Conservation (phyloP, 1,139 yeast species). For the Barnettozyma hawaiiensis region DNA sequence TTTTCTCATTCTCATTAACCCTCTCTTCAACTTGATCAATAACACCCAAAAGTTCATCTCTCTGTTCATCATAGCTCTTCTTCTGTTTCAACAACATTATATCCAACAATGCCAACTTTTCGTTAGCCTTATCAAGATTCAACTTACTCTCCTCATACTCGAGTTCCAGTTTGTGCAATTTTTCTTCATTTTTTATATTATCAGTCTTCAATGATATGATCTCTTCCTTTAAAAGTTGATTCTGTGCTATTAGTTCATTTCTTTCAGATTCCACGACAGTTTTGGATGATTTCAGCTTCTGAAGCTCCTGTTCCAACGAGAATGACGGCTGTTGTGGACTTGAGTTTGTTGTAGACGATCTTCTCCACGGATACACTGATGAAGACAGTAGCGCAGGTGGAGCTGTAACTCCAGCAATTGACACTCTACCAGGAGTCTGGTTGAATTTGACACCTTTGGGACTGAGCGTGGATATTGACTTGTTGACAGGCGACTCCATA, state of each 20-base stretch:
- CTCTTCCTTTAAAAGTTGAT: conserved; percentile 13
- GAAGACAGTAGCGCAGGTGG: conserved; percentile 7
- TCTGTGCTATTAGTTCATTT: conserved; percentile 14
- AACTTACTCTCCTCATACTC: conserved; percentile 10
- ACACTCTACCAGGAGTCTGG: conserved; percentile 16
- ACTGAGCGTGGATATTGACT: conserved; percentile 12
- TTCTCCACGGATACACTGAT: not conserved
- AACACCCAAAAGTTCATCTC: conserved; percentile 54
- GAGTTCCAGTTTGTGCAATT: conserved; percentile 14
- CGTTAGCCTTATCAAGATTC: conserved; percentile 14
- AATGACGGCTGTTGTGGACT: conserved; percentile 11
- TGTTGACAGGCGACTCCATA: conserved; percentile 13
- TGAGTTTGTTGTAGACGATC: conserved; percentile 7
- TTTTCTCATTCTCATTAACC: conserved; percentile 31
- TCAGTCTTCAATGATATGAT: not conserved
- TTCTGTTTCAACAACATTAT: conserved; percentile 38
- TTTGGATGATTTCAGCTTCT: conserved; percentile 16
- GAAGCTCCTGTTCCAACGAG: conserved; percentile 18
- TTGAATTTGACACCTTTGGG: conserved; percentile 17
- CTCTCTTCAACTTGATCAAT: conserved; percentile 46
- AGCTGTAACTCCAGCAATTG: not conserved
- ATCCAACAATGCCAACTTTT: conserved; percentile 14
- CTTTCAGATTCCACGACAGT: conserved; percentile 19
- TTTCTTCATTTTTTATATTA: conserved; percentile 11
- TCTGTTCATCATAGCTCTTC: conserved; percentile 44